phyloP scores from a whole-genome alignment of 208 protist genomes.

The Zelonia costaricensis region DNA sequence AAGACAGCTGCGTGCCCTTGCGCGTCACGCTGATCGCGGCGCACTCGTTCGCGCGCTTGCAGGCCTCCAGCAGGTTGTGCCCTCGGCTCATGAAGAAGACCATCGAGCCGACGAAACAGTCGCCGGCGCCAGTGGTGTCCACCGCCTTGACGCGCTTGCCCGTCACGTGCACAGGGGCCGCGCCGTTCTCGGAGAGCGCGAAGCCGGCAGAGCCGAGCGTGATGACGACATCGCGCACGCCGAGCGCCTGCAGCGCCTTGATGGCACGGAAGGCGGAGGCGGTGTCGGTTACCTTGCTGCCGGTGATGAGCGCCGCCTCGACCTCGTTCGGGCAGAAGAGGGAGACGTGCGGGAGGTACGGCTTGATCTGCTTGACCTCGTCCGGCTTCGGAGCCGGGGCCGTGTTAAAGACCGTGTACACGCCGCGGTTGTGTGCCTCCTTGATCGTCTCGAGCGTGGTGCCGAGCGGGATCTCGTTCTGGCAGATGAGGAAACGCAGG shows the following conservation, averaged over 20 bases:
- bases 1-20: conserved; percentile 91
- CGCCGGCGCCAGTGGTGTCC: conserved; percentile 94
- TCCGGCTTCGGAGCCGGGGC: conserved; percentile 83
- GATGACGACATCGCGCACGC: conserved; percentile 83
- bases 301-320: conserved; percentile 87
- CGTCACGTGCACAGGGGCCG: conserved; percentile 38
- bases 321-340: conserved; percentile 94
- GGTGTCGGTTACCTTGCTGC: conserved; percentile 64
- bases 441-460: conserved; percentile 85
- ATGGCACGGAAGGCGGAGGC: conserved; percentile 56
- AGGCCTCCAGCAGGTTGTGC: conserved; percentile 71
- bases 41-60: conserved; percentile 74
- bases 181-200: conserved; percentile 61
- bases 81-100: conserved; percentile 85
- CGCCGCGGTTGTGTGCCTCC: conserved; percentile 67
- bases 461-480: conserved; percentile 91
- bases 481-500: conserved; percentile 84
- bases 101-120: conserved; percentile 93
- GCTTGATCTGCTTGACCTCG: conserved; percentile 65
- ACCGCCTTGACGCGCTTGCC: conserved; percentile 84
- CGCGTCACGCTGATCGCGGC: conserved; percentile 88
- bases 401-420: conserved; percentile 94
- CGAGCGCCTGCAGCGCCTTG: conserved; percentile 64
- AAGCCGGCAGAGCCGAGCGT: conserved; percentile 87
- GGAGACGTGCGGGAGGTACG: conserved; percentile 80